Base-by-base conservation (phyloP, 1,139 yeast genomes). In the Geotrichum australiense region DNA sequence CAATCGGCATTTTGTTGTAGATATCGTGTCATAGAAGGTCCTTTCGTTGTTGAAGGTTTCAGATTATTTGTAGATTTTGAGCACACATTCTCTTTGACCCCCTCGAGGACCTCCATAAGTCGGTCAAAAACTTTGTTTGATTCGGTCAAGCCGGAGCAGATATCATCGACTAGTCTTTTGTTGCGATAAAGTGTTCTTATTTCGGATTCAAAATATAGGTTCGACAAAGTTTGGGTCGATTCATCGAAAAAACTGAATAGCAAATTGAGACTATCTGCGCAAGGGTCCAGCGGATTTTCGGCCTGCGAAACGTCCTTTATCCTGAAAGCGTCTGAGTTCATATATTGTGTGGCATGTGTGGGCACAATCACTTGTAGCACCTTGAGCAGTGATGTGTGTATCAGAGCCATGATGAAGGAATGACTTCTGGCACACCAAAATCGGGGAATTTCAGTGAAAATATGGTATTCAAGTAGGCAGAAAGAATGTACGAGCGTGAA, bases 41-140 rank as follows among this genome's bases (percentile, higher is more conserved):
- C 10, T n/a, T 19, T 26, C 5, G 15, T 48, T 44, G 42, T 61
- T 64, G 16, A 63, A 46, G 23, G 55, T 41, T 43, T 62, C 61
- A 44, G 62, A 53, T 23, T 45, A 44, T 27, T 48, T 40, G 19
- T 15, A 27, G 12, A 11, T 6, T 11, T 8, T 4, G 14, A n/a
- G 24, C 24, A 14, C 8, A 20, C 35, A 18, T 31, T n/a, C 7
- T 5, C 7, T 20, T 19, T 31, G 14, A 31, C 10, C 4, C 15
- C n/a, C 8, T 31, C 35, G 4, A 31, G 24, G 14, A 20, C 12
- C n/a, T 10, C 15, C 11, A 19, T 31, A n/a, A 31, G 14, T 4
- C 14, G 6, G 8, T 11, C n/a, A 6, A 31, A 12, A 20, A 31
- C 11, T 4, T n/a, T 4, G 24, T 15, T 31, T 8, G 35, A 31